Evolutionary conservation across 768 basidiomycete species (phyloP), one percentile per base, ranked within the genome.

Genomic region (Lactarius trivialis): DNA sequence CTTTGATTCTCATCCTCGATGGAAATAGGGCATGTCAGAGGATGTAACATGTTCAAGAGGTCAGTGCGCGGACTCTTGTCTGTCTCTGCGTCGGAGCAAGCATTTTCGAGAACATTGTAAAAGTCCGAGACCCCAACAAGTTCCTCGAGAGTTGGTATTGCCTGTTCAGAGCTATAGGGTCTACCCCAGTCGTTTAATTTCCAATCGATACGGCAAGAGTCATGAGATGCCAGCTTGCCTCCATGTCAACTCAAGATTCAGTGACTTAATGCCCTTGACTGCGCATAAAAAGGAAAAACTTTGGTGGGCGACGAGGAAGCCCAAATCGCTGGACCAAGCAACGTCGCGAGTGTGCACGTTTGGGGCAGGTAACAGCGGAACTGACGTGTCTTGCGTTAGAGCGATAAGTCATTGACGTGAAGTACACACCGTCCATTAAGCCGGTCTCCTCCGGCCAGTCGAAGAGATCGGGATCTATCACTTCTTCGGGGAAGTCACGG

Each of bases 191-290:
- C 50, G 36, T 60, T 37, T 5, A 53, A 33, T 49, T 45, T 63
- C 36, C 17, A 56, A n/a, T 26, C 28, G 41, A 56, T 43, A 30
- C 21, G 17, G n/a, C 17, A 39, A 33, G 30, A 14, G 15, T 37
- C 55, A 33, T 26, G 30, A 6, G 41, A 32, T 32, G 32, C 9
- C 2, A 15, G 37, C 63, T 50, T 50, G 26, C 65, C 63, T 65
- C 65, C 65, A 67, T 2, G 64, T 58, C 12, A 67, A 39, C 37
- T 67, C 59, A 11, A 67, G 24, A 55, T 58, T 67, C 28, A 65
- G 52, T 17, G 59, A 56, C 48, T 61, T 67, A 26, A 53, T 37
- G 17, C 63, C 65, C 49, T 60, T 61, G 59, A 45, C 32, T 24
- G 14, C 7, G 21, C 28, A 56, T 26, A 56, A 60, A 9, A 30